phyloP scores from a whole-genome alignment of 2,329 filamentous ascomycete genomes.

The Fusarium lyarnte region DNA sequence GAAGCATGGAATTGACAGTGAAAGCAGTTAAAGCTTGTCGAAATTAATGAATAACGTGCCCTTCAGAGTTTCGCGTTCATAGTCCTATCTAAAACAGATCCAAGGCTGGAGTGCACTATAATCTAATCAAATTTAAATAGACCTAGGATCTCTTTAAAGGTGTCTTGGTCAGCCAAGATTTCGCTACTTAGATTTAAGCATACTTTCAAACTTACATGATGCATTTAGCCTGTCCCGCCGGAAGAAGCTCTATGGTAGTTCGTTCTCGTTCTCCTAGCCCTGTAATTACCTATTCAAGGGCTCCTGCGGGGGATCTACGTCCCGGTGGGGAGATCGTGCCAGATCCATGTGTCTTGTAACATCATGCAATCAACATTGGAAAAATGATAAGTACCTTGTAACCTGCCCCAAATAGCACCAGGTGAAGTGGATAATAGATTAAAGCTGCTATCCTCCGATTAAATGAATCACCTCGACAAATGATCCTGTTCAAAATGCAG shows the following conservation, averaged over 20 bases:
- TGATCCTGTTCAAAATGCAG: background rate
- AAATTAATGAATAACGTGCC: rapidly evolving
- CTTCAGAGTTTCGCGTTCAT: rapidly evolving
- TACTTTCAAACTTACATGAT: no score
- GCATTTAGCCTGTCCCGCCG: background rate
- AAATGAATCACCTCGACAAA: background rate
- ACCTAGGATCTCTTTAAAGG: rapidly evolving
- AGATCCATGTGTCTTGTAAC: background rate
- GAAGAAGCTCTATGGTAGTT: background rate
- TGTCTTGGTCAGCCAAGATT: rapidly evolving
- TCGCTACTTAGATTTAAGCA: no score
- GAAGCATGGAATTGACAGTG: no score
- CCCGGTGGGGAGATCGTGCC: background rate
- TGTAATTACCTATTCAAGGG: background rate
- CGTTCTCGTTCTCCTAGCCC: rapidly evolving
- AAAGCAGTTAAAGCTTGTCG: background rate
- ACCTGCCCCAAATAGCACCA: rapidly evolving
- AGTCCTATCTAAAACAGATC: rapidly evolving
- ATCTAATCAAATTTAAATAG: rapidly evolving
- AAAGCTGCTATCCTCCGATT: background rate
- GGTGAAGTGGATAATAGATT: background rate
- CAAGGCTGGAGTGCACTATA: rapidly evolving
- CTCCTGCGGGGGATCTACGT: background rate
- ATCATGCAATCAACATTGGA: no score
- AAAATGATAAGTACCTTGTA: background rate